Evolutionary conservation across 306 rosid genomes (phyloP), one percentile per base, ranked within the genome.

Genomic region (Cotoneaster glaucophyllus): DNA sequence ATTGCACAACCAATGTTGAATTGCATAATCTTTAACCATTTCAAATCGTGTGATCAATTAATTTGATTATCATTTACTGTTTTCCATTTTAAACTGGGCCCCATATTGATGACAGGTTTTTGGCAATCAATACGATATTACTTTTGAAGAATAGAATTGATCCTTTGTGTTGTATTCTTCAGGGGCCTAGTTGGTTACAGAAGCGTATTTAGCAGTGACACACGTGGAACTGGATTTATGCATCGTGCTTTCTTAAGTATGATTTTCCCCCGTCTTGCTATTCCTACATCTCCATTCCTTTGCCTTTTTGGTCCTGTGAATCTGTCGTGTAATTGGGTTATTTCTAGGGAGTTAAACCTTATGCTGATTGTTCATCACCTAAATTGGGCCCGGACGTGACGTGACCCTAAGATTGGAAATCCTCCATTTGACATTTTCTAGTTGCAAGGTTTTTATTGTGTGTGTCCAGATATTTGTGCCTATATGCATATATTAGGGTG

Each of bases 221-320:
- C 98, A 37, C 99, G 99, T 70, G 99, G 99, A 88, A 89, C 96
- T 84, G 99, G 99, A 73, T 95, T 95, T 79, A 95, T 95, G 97
- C 99, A 95, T 81, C 97, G 97, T 77, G 97, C 99, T 79, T 95
- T 95, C 89, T 79, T 80, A 59, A 80, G 99, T 95, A 95, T 70
- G 86, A n/a, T 62, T 39, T 78, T 43, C 59, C 39, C 39, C 29
- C 18, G 0, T 13, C 12, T 37, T 59, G 13, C 54, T 39, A 9
- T 28, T 18, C 53, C 52, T 21, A 24, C 6, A 17, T 31, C 45
- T n/a, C n/a, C 19, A 11, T 65, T 28, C 54, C 14, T 34, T 52
- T 29, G 11, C 59, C 24, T 11, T 45, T 44, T 19, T 25, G 43
- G 64, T 67, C 22, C 68, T 13, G 21, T 64, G 32, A 41, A 50